These are phyloP conservation scores for Seminavis robusta DNA, from an alignment of 108 stramenopile genomes.

Conservation along the genomic window DNA sequence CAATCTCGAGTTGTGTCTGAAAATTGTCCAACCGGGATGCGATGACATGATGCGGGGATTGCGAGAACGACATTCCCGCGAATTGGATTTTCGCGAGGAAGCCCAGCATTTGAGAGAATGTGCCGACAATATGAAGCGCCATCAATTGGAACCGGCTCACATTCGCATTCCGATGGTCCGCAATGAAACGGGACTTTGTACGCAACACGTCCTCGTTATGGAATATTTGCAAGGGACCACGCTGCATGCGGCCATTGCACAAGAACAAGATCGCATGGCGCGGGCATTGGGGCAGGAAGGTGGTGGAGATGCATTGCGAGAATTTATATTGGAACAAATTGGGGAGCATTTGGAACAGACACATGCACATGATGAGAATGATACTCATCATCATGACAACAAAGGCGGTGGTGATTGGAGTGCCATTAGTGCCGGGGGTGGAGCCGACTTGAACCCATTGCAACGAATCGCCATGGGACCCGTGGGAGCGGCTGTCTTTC, in stretches of 20 bases:
- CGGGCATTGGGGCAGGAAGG: conserved; percentile 31
- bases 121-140: conserved; percentile 38
- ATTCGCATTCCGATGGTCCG: conserved; percentile 48
- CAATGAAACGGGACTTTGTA: conserved; percentile 52
- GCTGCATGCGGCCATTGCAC: conserved; percentile 40
- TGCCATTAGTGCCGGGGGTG: background rate
- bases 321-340: too few relatives aligned
- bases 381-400: background rate
- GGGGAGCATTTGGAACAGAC: conserved; percentile 30
- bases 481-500: background rate
- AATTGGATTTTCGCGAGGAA: conserved; percentile 58
- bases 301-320: conserved; percentile 31
- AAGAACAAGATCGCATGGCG: conserved; percentile 41
- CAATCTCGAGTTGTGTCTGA: conserved; percentile 56
- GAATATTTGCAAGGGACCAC: conserved; percentile 59
- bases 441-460: background rate
- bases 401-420: too few relatives aligned
- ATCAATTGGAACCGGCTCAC: conserved; percentile 31
- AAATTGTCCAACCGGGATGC: conserved; percentile 33
- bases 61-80: conserved; percentile 31
- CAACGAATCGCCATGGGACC: background rate
- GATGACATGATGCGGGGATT: conserved; percentile 28
- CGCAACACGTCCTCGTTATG: conserved; percentile 55
- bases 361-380: conserved; percentile 12
- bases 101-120: conserved; percentile 57